Conservation (phyloP, 768 basidiomycete species). For the Leccinum obscurum region DNA sequence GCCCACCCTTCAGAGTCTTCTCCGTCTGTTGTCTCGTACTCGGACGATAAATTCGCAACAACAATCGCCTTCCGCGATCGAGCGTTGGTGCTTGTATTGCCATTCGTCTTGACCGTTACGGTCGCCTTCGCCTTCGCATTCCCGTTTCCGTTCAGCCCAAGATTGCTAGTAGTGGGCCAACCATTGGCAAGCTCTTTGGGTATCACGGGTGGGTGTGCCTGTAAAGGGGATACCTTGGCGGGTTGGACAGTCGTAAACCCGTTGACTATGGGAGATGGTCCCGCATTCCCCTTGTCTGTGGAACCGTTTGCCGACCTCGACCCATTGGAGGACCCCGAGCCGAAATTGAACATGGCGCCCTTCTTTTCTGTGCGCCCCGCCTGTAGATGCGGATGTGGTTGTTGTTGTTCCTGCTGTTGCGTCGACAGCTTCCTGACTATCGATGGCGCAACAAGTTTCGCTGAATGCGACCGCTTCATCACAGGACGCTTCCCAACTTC, state of each 20-base stretch:
- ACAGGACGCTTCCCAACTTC: constrained; percentile 30
- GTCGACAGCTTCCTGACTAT: constrained; percentile 29
- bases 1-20: constrained; percentile 64
- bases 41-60: constrained; percentile 45
- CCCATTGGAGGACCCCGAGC: constrained; percentile 58
- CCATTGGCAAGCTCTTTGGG: constrained; percentile 13
- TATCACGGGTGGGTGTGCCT: constrained; percentile 22
- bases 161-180: constrained; percentile 2
- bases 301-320: constrained; percentile 30
- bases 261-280: constrained; percentile 6
- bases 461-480: constrained; percentile 31
- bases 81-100: constrained; percentile 21
- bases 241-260: constrained; percentile 13
- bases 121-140: constrained; percentile 16
- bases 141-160: constrained; percentile 18
- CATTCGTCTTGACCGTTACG: constrained; percentile 5
- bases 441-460: constrained; percentile 30
- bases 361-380: constrained; percentile 23
- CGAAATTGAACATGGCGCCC: constrained; percentile 53
- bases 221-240: constrained; percentile 10
- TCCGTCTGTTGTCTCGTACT: constrained; percentile 53
- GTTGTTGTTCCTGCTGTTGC: constrained; percentile 22
- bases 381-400: constrained; percentile 1
- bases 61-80: constrained; percentile 46
- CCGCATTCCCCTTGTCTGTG: constrained; percentile 16